Evolutionary conservation across 2,329 filamentous ascomycete genomes (phyloP), one percentile per base, ranked within the genome.

Genomic region (Biscogniauxia mediterranea): DNA sequence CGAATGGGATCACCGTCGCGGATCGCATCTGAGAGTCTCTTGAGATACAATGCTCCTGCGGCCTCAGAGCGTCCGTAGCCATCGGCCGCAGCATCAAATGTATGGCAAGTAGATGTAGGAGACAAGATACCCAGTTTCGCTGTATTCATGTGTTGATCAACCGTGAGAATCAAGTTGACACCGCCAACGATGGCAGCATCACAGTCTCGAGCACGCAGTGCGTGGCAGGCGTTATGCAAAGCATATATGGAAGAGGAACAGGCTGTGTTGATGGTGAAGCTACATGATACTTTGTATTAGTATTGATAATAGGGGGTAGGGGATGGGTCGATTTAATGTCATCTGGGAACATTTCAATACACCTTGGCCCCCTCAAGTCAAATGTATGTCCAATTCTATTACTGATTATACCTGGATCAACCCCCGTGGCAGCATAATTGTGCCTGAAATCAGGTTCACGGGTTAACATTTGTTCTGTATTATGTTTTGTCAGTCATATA

Each of bases 341-440:
- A 28, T 28, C n/a, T 28, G 26, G 4, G 9, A 52, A 56, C 9
- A 49, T 17, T 11, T 46, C 1, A 21, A 28, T 61, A 32, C 55
- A 66, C 64, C 69, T 68, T 51, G 69, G 70, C 0, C 78, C 77
- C 19, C 70, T 69, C 5, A 79, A 63, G 66, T 78, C 73, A 57
- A 78, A 78, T 20, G 73, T 64, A 61, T 79, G 69, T 1, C 70
- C 70, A 42, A 79, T 73, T 0, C 78, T 72, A 63, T 78, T 76
- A 58, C 70, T 71, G 21, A 78, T 68, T 52, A 79, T 75, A 11
- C 71, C 70, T 1, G 74, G 61, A n/a, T 72, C 75, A 0, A 73
- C 69, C 4, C 77, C 77, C 2, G 73, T 76, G 2, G 70, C 71
- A 3, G 66, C 64, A 28, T 68, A 69, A n/a, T 59, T 67, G 25